phyloP scores from a whole-genome alignment of 116 monocot genomes.

The Phalaenopsis hybrid region DNA sequence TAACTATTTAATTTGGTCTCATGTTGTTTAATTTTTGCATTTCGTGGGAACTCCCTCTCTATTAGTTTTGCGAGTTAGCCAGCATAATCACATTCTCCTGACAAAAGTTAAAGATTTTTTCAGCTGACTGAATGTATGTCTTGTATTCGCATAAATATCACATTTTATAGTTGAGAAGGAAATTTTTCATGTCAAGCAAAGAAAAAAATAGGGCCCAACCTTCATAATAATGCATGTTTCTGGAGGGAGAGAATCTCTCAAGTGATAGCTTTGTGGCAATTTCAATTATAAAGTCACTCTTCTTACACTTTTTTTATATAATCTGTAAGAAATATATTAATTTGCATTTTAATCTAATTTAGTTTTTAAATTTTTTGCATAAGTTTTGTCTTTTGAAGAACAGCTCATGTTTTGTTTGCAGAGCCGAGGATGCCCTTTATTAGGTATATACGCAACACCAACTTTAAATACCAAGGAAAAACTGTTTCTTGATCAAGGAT shows the following conservation, averaged over 20 bases:
- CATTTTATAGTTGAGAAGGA: neutral
- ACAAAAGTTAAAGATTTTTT: neutral
- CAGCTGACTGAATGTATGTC: neutral
- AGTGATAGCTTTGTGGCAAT: neutral
- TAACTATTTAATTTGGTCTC: neutral
- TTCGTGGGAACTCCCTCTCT: neutral
- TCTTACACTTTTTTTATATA: neutral
- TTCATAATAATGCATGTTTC: neutral
- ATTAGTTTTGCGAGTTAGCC: neutral
- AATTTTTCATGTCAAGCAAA: neutral
- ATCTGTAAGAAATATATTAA: neutral
- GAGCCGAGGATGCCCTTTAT: conserved; percentile 93
- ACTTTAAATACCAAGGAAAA: conserved; percentile 70
- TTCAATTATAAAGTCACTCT: neutral
- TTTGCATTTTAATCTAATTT: neutral
- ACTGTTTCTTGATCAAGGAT: conserved; percentile 80
- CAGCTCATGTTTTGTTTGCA: conserved; percentile 26
- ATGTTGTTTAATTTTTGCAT: neutral
- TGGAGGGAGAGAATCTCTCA: neutral
- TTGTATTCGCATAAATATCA: neutral
- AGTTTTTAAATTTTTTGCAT: neutral
- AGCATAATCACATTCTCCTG: neutral
- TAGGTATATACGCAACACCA: conserved; percentile 83
- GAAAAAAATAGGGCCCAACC: neutral
- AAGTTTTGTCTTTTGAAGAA: neutral